phyloP scores from a whole-genome alignment of 352 stramenopile species.

The Phytophthora lateralis region DNA sequence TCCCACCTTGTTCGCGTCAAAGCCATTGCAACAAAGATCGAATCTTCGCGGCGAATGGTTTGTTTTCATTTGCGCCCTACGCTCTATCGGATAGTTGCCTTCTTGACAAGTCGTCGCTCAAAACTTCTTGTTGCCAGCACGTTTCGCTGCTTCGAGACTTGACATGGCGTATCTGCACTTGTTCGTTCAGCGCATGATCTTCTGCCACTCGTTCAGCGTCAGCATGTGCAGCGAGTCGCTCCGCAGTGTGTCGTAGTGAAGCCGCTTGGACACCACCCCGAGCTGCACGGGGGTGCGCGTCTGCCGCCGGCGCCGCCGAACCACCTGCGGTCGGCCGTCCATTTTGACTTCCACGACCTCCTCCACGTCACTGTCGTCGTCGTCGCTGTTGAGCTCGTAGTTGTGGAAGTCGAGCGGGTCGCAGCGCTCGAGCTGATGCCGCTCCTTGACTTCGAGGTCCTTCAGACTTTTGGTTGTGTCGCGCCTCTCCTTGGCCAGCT shows the following conservation, averaged over 20 bases:
- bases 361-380: slow-evolving; percentile 51
- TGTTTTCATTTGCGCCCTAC: no score
- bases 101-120: not conserved
- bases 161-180: not conserved
- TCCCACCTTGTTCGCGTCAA: no score
- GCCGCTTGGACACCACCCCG: slow-evolving; percentile 58
- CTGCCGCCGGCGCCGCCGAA: slow-evolving; percentile 32
- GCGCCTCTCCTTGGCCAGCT: slow-evolving; percentile 26
- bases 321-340: slow-evolving; percentile 46
- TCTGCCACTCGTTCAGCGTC: slow-evolving; percentile 67
- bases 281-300: slow-evolving; percentile 46
- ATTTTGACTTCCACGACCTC: slow-evolving; percentile 49
- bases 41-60: no score
- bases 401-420: slow-evolving; percentile 61
- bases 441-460: slow-evolving; percentile 26
- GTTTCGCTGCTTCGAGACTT: not conserved
- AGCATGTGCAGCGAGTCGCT: slow-evolving; percentile 55
- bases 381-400: slow-evolving; percentile 58
- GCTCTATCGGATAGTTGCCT: not conserved
- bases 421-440: slow-evolving; percentile 34
- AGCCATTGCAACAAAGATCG: no score
- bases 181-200: slow-evolving; percentile 47
- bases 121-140: not conserved
- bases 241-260: slow-evolving; percentile 65
- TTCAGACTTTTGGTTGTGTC: slow-evolving; percentile 28